A percentile compares a stretch with the other conserved stretches of the same genome.
phyloP scores from a whole-genome alignment of 2,329 filamentous ascomycete genomes.

The Tolypocladium ovalisporum region DNA sequence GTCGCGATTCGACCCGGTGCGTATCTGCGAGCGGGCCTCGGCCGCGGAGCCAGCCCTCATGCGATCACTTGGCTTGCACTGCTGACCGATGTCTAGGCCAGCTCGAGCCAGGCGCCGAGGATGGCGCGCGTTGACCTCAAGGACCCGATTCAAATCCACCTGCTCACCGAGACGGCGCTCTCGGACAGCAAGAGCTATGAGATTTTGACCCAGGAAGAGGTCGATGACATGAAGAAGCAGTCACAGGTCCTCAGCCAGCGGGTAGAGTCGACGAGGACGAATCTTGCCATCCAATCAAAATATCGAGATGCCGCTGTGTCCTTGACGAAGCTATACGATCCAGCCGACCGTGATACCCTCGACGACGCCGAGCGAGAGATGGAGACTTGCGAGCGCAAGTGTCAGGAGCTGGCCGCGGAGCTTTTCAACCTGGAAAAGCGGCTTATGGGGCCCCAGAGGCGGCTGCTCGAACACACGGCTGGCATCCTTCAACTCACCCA shows the following conservation, averaged over 20 bases:
- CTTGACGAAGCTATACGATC: constrained; percentile 68
- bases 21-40: constrained; percentile 11
- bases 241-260: constrained; percentile 58
- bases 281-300: constrained; percentile 82
- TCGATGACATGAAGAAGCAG: constrained; percentile 86
- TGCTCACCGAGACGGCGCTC: constrained; percentile 88
- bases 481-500: constrained; percentile 88
- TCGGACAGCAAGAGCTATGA: constrained; percentile 78
- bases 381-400: constrained; percentile 63
- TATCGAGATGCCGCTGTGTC: constrained; percentile 88
- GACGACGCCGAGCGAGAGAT: constrained; percentile 65
- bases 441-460: constrained; percentile 61
- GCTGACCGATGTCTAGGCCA: constrained; percentile 29
- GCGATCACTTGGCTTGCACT: neutral
- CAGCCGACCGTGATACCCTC: constrained; percentile 35
- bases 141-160: constrained; percentile 73
- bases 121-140: constrained; percentile 49
- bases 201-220: constrained; percentile 81
- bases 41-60: neutral
- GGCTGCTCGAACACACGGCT: constrained; percentile 80
- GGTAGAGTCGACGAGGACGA: constrained; percentile 73
- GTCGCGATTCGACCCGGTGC: constrained; percentile 46
- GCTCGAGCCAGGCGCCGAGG: constrained; percentile 39
- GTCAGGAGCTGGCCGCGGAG: constrained; percentile 74
- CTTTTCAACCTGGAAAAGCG: constrained; percentile 71